Base-by-base conservation (phyloP, 202 grass and related monocot genomes). In the Panicum hallii region DNA sequence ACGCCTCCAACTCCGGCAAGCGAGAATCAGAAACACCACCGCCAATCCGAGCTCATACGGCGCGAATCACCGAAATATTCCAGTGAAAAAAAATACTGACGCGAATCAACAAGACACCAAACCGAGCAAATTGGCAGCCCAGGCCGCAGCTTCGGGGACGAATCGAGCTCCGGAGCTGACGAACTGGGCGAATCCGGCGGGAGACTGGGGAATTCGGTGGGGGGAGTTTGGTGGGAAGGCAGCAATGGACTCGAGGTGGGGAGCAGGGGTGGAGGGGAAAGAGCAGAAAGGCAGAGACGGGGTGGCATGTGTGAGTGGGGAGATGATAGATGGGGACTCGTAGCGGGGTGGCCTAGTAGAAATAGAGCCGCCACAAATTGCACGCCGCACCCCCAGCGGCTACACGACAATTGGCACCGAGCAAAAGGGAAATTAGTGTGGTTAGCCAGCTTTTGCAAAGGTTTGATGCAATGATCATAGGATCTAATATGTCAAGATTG, bases 211-310 rank as follows among this genome's bases (percentile, higher is more conserved):
- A 79, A 84, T 87, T 90, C 14, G 42, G 77, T 19, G 9, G 49
- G 17, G 70, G 14, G 42, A 66, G 65, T 87, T 40, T 70, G 75
- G 89, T 87, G 70, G 84, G 84, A 86, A 68, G 67, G 83, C 49
- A 38, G 41, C 5, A 82, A 68, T n/a, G 20, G 78, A 70, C 65
- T 67, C 84, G 67, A 53, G 41, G 61, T 53, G 41, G 30, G 44
- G 66, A 52, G 58, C 13, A 16, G n/a, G 20, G 30, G 20, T 54
- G 54, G 53, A 57, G 83, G 43, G 83, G 53, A 69, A 70, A 71
- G 42, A 61, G 64, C 64, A 60, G 63, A 60, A 67, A 53, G 49
- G 83, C 12, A 54, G 79, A 62, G 56, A 11, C 22, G 67, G 65
- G 22, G 34, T 20, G 66, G 67, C 53, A 82, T 81, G 66, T 70